Conservation (phyloP, 805 yeast genomes). For the Nakazawaea ernobii region DNA sequence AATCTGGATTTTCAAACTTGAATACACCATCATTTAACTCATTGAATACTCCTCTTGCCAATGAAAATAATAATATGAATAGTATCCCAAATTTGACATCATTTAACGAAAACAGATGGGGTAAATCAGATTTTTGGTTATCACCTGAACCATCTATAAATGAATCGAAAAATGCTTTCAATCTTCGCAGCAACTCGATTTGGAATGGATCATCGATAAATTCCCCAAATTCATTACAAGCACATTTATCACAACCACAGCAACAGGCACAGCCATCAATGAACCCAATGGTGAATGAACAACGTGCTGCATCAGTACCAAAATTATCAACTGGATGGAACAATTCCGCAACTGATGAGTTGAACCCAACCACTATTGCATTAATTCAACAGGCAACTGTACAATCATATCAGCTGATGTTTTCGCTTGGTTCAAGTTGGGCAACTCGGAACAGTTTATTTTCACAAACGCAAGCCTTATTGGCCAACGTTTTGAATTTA, state of each 20-base stretch:
- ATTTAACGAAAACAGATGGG: neutral
- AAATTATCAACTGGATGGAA: neutral
- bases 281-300: neutral
- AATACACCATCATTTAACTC: neutral
- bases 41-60: neutral
- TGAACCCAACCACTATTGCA: neutral
- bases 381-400: slow-evolving; percentile 9
- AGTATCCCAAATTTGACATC: neutral
- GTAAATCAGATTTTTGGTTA: slow-evolving; percentile 1
- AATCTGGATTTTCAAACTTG: neutral
- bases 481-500: neutral
- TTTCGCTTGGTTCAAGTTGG: slow-evolving; percentile 4
- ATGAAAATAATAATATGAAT: neutral
- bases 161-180: neutral
- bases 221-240: neutral
- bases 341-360: neutral
- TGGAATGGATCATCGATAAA: neutral
- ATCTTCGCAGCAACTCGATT: slow-evolving; percentile 2
- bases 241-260: neutral
- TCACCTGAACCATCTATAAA: neutral
- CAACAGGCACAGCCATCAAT: neutral
- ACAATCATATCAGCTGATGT: slow-evolving; percentile 5
- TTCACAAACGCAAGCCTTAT: neutral
- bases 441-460: neutral
- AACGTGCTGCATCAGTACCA: neutral